A percentile compares a stretch with the other conserved stretches of the same genome.
Conservation (phyloP, 768 basidiomycete genomes). For the Leccinum imitatum region DNA sequence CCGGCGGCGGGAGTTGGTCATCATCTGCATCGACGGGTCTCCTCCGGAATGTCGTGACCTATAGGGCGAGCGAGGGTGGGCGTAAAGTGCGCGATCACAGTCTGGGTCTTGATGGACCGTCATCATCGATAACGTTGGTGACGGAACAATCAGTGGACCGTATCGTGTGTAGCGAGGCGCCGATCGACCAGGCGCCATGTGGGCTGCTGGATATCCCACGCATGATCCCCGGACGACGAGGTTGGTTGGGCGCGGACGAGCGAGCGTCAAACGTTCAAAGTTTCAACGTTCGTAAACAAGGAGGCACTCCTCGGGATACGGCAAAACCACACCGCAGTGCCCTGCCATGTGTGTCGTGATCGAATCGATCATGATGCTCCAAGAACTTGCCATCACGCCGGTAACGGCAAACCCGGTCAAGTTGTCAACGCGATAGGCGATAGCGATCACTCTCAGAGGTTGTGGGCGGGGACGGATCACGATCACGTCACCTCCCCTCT, state of each 20-base stretch:
- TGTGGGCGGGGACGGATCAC: neutral
- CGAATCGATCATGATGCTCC: neutral
- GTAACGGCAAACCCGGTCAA: neutral
- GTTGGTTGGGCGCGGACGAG: neutral
- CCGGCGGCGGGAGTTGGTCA: neutral
- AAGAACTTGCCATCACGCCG: neutral
- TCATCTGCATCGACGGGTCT: neutral
- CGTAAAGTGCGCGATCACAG: neutral
- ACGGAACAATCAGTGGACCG: neutral
- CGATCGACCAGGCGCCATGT: neutral
- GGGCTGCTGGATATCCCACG: neutral
- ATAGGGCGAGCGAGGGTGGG: neutral
- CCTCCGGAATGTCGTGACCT: neutral
- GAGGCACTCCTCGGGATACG: neutral
- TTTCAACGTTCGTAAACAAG: neutral
- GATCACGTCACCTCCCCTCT: neutral
- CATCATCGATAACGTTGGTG: neutral
- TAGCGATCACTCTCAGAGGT: neutral
- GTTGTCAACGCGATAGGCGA: neutral
- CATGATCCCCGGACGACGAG: neutral
- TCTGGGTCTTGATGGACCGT: neutral
- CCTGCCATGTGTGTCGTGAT: neutral
- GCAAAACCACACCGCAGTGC: neutral
- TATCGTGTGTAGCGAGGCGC: neutral
- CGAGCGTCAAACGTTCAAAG: neutral